Conservation (phyloP, 2,329 filamentous ascomycete genomes). For the Leptographium procerum region DNA sequence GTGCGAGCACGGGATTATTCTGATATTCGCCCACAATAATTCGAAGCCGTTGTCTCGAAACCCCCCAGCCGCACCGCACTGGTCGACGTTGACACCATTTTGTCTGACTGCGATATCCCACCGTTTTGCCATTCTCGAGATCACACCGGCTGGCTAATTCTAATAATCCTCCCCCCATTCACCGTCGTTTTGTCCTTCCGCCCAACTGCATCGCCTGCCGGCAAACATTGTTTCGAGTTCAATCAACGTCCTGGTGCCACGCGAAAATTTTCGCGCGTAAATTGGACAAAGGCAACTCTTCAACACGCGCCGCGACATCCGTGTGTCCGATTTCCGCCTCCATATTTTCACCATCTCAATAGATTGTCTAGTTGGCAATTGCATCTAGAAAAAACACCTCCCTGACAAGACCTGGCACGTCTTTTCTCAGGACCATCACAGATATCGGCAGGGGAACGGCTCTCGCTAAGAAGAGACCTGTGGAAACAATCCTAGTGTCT, state of each 20-base stretch:
- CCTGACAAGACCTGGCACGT: not conserved
- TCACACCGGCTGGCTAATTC: not conserved
- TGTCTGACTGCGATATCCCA: not conserved
- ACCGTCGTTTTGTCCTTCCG: not conserved
- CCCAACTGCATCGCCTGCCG: not conserved
- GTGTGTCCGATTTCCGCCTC: constrained; percentile 6
- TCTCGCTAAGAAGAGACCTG: not conserved
- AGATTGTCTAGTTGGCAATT: not conserved
- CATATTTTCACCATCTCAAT: not conserved
- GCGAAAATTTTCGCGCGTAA: not conserved
- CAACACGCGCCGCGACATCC: not conserved
- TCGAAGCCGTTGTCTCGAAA: not conserved
- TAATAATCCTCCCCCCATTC: not conserved
- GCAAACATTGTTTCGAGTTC: not conserved
- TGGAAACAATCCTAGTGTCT: not conserved
- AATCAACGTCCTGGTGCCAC: not conserved
- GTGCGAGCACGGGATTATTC: not conserved
- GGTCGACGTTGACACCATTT: too few relatives aligned
- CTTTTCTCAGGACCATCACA: not conserved
- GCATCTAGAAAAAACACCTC: not conserved
- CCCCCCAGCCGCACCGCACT: not conserved
- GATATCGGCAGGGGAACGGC: not conserved
- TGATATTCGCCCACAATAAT: not conserved
- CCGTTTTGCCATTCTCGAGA: not conserved
- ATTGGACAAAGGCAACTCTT: not conserved